A percentile compares a stretch with the other conserved stretches of the same genome.
phyloP scores from a whole-genome alignment of 257 asterid species.

The Nicotiana obtusifolia region DNA sequence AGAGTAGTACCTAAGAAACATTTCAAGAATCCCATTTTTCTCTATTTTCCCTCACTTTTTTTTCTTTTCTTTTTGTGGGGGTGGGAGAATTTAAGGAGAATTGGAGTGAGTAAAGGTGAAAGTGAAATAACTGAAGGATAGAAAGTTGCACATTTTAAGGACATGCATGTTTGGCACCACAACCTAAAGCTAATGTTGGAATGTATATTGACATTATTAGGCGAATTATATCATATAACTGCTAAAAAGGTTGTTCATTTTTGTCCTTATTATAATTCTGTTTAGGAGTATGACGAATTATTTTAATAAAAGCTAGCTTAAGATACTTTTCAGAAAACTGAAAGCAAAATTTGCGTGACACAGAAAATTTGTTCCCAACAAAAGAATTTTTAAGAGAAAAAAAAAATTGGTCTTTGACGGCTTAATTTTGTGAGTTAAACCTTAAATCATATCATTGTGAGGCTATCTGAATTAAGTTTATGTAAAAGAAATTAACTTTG shows the following conservation, averaged over 20 bases:
- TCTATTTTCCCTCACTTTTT: neutral
- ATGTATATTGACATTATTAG: conserved; percentile 7
- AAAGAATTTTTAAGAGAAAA: neutral
- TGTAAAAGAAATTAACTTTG: neutral
- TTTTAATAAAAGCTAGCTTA: conserved; percentile 3
- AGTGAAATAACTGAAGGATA: conserved; percentile 14
- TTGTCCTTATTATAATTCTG: conserved; percentile 13
- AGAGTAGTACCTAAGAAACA: conserved; percentile 19
- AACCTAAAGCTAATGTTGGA: neutral
- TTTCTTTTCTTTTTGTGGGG: neutral
- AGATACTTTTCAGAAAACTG: neutral
- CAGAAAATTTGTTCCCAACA: neutral
- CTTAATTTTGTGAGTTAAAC: neutral
- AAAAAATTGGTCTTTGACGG: neutral
- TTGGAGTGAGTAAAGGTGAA: conserved; percentile 8
- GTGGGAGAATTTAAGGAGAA: conserved; percentile 28
- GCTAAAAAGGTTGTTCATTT: conserved; percentile 13
- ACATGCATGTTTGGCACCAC: conserved; percentile 22
- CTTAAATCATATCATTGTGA: neutral
- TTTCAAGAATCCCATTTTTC: conserved; percentile 35
- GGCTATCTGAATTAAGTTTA: neutral
- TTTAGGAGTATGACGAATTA: conserved; percentile 14
- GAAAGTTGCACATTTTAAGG: conserved; percentile 1
- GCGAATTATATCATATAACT: conserved; percentile 7
- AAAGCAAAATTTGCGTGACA: conserved; percentile 10